These are phyloP conservation scores for Myrmaecium sp. DNA, from an alignment of 2,329 filamentous ascomycete genomes.

Conservation along the genomic window DNA sequence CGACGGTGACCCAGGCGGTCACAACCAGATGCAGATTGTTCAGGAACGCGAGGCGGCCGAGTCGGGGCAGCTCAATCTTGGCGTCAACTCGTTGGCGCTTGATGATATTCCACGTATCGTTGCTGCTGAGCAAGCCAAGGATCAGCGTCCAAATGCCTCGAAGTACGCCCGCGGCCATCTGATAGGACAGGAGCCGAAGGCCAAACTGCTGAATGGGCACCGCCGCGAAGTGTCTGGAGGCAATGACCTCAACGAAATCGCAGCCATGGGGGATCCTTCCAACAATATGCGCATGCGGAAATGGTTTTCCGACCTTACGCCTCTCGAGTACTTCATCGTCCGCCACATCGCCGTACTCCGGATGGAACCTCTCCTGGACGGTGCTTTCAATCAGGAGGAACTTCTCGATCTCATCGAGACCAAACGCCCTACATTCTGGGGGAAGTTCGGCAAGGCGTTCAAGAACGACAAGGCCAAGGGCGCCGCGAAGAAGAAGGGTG, in stretches of 20 bases:
- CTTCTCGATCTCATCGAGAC: slow-evolving; percentile 84
- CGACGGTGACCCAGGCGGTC: slow-evolving; percentile 28
- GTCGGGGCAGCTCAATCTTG: slow-evolving; percentile 63
- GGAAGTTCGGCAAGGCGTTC: slow-evolving; percentile 92
- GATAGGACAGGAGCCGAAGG: slow-evolving; percentile 47
- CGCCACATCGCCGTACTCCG: slow-evolving; percentile 86
- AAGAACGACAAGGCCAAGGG: slow-evolving; percentile 65
- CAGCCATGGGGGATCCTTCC: slow-evolving; percentile 32
- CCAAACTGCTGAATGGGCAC: slow-evolving; percentile 52
- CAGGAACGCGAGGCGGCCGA: slow-evolving; percentile 62
- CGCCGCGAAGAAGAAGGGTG: slow-evolving; percentile 83
- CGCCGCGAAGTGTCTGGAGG: slow-evolving; percentile 48
- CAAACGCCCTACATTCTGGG: slow-evolving; percentile 90
- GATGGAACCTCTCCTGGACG: slow-evolving; percentile 82
- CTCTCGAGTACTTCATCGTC: slow-evolving; percentile 92
- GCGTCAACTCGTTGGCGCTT: slow-evolving; percentile 76
- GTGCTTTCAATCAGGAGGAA: slow-evolving; percentile 86
- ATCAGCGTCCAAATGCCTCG: slow-evolving; percentile 69
- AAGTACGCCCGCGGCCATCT: slow-evolving; percentile 56
- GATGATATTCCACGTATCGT: slow-evolving; percentile 96
- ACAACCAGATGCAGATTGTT: slow-evolving; percentile 53
- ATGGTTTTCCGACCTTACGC: slow-evolving; percentile 92
- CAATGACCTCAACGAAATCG: slow-evolving; percentile 31
- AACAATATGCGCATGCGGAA: slow-evolving; percentile 51
- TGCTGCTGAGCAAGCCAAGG: slow-evolving; percentile 83